These are phyloP conservation scores for Fusarium zealandicum DNA, from an alignment of 2,329 filamentous ascomycete species.

Conservation along the genomic window DNA sequence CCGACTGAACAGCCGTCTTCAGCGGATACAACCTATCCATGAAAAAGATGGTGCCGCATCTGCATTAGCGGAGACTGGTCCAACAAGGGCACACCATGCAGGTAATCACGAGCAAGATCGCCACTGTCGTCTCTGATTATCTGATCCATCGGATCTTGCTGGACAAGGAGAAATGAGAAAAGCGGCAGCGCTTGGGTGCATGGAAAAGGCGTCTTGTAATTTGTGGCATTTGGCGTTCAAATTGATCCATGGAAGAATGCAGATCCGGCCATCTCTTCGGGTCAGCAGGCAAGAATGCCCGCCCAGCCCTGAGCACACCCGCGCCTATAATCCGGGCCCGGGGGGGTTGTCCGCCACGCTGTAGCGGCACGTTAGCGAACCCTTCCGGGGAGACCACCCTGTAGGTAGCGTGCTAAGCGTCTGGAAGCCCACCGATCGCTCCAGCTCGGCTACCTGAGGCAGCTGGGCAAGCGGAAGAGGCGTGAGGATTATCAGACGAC, in stretches of 20 bases:
- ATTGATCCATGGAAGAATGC: slow-evolving; percentile 9
- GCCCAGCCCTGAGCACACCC: too few species aligned
- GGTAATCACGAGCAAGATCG: slow-evolving; percentile 4
- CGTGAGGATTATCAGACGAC: slow-evolving; percentile 34
- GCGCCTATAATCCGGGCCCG: slow-evolving; percentile 25
- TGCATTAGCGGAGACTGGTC: neutral
- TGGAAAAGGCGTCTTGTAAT: neutral
- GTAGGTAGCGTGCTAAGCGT: slow-evolving; percentile 12
- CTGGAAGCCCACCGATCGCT: too few species aligned
- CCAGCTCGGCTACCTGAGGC: slow-evolving; percentile 5
- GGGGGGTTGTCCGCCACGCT: neutral
- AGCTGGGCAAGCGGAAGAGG: neutral
- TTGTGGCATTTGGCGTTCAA: neutral
- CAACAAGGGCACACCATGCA: too few species aligned
- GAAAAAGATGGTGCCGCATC: neutral
- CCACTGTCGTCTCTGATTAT: slow-evolving; percentile 16
- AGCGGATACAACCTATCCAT: too few species aligned
- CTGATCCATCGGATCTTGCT: too few species aligned
- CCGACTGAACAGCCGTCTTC: too few species aligned
- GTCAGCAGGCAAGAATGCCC: slow-evolving; percentile 13
- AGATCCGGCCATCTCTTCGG: slow-evolving; percentile 3
- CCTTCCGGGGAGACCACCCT: too few species aligned
- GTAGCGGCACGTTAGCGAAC: too few species aligned
- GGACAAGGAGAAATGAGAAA: neutral
- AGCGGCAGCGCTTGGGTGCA: slow-evolving; percentile 9